Evolutionary conservation across 1,284 basidiomycete genomes (phyloP), one percentile per base, ranked within the genome.

Genomic region (Lignosus rhinocerotis): DNA sequence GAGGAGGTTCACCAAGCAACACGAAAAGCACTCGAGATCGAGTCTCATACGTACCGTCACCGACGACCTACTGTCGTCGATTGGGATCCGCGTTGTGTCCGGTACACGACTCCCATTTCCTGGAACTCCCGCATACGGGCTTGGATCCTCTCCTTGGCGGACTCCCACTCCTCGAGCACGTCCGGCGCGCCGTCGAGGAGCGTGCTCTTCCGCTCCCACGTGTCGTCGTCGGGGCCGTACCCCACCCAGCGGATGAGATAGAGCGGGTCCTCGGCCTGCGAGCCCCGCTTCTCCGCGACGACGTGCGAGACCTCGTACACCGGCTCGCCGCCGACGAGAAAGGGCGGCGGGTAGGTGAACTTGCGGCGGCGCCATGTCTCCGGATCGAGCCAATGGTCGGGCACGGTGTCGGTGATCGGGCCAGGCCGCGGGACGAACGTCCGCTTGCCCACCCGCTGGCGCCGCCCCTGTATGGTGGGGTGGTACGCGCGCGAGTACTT

Each of bases 171-270:
- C 2, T 61, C 45, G 12, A 80, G 63, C 31, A 78, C 62, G 5
- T 65, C 58, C 0, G 64, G 60, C 1, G 78, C 73, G 16, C 63
- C 65, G 8, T 72, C 71, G 9, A 63, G 53, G 7, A 82, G 61
- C n/a, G 72, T 71, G 1, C 69, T 69, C 49, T 66, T 71, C 17
- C 60, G 55, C 59, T 79, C 71, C 79, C 79, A 80, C 1, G 75
- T 78, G 66, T 83, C 81, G 47, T 79, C 76, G 7, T 74, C 70
- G 0, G 77, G 78, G 0, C 72, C 73, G 56, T 77, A 83, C 6
- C 79, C 80, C 7, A 73, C 67, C 79, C 80, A 83, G 30, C 80
- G 74, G 6, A 82, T 74, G 25, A 77, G 66, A 56, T 78, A 81
- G 33, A 67, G 58, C 17, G 43, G 51, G 42, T 61, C 57, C 10